Evolutionary conservation across 1,284 basidiomycete species (phyloP).

Genomic region (Anthracocystis panici-leucophaei): DNA sequence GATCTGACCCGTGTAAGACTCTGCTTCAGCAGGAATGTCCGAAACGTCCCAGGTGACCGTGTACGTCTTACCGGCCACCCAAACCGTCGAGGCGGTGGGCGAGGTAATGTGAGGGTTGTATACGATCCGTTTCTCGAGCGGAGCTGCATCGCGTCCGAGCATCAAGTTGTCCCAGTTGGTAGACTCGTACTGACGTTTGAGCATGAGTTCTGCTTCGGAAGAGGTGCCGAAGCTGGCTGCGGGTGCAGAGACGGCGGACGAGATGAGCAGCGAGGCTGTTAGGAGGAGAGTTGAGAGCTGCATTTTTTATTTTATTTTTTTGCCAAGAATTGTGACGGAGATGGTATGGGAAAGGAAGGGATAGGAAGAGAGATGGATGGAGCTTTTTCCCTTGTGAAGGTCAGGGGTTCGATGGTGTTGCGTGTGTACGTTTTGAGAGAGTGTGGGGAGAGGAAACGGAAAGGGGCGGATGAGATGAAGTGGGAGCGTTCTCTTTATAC

Average conservation of each 20-base stretch:
- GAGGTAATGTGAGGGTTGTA: conserved; percentile 51
- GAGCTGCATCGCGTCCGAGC: conserved; percentile 12
- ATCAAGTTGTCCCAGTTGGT: conserved; percentile 30
- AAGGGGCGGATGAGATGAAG: too few species aligned
- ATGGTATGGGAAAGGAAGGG: not conserved
- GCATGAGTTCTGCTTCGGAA: conserved; percentile 33
- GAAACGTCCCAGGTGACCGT: conserved; percentile 39
- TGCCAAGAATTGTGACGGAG: not conserved
- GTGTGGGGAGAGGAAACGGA: too few species aligned
- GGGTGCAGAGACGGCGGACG: conserved; percentile 24
- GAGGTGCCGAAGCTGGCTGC: conserved; percentile 22
- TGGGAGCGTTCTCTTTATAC: too few species aligned
- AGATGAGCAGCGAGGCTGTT: conserved; percentile 28
- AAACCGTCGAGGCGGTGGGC: conserved; percentile 23
- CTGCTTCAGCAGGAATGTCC: conserved; percentile 29
- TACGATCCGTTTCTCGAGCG: conserved; percentile 42
- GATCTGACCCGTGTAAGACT: conserved; percentile 30
- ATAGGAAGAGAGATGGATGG: not conserved
- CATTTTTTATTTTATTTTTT: conserved; percentile 31
- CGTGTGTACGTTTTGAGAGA: too few species aligned
- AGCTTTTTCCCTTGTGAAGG: not conserved
- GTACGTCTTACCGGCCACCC: conserved; percentile 34
- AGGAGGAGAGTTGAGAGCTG: conserved; percentile 31
- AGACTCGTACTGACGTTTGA: conserved; percentile 32
- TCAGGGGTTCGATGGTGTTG: not conserved